These are phyloP conservation scores for Malassezia dermatis DNA, from an alignment of 1,284 basidiomycete species.

Conservation along the genomic window DNA sequence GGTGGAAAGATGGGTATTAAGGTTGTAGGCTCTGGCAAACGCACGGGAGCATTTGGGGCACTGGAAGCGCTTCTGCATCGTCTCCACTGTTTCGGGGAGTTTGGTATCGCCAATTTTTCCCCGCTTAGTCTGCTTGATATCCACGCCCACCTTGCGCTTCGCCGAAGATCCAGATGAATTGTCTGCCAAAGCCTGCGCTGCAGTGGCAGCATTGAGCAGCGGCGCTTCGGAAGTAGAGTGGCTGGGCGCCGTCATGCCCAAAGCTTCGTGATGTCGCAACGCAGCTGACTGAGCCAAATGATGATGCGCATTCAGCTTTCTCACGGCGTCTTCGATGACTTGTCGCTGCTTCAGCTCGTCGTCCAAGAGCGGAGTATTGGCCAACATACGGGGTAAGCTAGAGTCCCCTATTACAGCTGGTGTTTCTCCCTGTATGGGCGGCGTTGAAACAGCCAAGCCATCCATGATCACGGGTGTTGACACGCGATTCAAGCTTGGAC, in stretches of 20 bases:
- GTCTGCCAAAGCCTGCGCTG: not conserved
- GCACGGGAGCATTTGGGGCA: constrained; percentile 52
- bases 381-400: not conserved
- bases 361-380: not conserved
- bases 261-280: constrained; percentile 16
- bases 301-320: constrained; percentile 7
- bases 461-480: not conserved
- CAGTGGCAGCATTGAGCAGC: not conserved
- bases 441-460: not conserved
- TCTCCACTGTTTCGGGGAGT: not conserved
- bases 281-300: constrained; percentile 4
- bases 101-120: not conserved
- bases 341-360: constrained; percentile 21
- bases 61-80: constrained; percentile 32
- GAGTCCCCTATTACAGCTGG: not conserved
- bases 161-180: too few species aligned
- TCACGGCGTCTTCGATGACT: constrained; percentile 24
- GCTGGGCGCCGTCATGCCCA: not conserved
- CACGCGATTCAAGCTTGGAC: not conserved
- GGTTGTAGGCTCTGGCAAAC: constrained; percentile 77
- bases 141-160: not conserved
- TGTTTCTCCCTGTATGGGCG: not conserved
- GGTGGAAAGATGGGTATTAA: constrained; percentile 80
- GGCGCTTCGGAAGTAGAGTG: not conserved
- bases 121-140: not conserved